Evolutionary conservation across 2,329 filamentous ascomycete species (phyloP), one percentile per base, ranked within the genome.

Genomic region (Sporothrix humicola): DNA sequence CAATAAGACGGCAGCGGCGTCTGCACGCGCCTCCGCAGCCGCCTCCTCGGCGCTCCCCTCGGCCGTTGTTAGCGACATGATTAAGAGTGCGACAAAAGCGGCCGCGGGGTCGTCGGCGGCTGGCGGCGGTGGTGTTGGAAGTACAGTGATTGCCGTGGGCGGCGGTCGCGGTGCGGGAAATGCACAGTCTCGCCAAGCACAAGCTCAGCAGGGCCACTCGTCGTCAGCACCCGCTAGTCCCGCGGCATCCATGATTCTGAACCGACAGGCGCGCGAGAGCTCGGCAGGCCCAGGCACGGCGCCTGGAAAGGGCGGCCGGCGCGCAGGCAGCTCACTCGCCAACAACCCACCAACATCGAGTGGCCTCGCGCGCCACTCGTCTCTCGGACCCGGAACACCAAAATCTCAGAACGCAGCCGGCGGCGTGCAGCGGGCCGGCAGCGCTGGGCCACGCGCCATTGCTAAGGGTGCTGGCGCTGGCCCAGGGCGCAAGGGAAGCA

Each of bases 371-470:
- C 85, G 89, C 15, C 89, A 91, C 79, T 86, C 89, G 1, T 91
- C 89, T 1, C 83, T 90, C 2, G 89, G 89, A 0, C 89, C 89
- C 0, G 88, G 89, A 42, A 90, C 89, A 2, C 88, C 89, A 10
- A 90, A 91, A 79, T 84, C 82, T 2, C 77, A 78, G 58, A 77
- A 76, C 46, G 78, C 78, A 0, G 77, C 78, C 0, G 74, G 76
- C 1, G 79, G 79, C 63, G 72, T 77, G 7, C 81, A 79, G 70
- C 78, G 81, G 8, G 81, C 89, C 46, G 89, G 89, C 10, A 91
- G 89, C 78, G 88, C 87, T 6, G 89, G 88, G 0, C 89, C 89
- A 1, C 84, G 89, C 58, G 83, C 86, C 1, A 81, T 82, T 23
- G 82, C 83, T 69, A 89, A 89, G 77, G 82, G 82, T 1, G 79